phyloP scores from a whole-genome alignment of 768 basidiomycete genomes.

The Suillus lakei region DNA sequence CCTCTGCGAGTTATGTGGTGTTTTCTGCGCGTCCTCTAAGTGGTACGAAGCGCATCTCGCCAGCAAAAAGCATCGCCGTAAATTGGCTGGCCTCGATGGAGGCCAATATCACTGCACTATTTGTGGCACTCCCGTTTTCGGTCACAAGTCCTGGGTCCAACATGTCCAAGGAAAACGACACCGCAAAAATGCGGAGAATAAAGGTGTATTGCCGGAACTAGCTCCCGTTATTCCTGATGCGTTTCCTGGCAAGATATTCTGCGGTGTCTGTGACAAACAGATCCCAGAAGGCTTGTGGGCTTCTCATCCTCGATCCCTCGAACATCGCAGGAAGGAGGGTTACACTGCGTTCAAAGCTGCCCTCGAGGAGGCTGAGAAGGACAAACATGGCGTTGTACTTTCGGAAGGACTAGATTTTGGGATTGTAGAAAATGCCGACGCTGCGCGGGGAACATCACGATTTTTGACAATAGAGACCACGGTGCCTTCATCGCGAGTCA shows the following conservation, averaged over 20 bases:
- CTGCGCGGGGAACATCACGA: conserved; percentile 19
- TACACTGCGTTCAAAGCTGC: conserved; percentile 47
- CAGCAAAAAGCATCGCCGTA: conserved; percentile 34
- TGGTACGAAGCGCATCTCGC: conserved; percentile 35
- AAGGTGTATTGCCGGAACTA: conserved; percentile 31
- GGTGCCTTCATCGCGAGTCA: conserved; percentile 11
- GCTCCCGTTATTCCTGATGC: conserved; percentile 35
- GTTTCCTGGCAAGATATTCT: conserved; percentile 27
- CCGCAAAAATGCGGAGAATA: conserved; percentile 8
- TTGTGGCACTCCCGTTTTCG: conserved; percentile 28
- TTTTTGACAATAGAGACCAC: conserved; percentile 18
- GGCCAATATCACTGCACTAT: conserved; percentile 33
- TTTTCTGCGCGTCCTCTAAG: conserved; percentile 32
- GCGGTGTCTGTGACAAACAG: conserved; percentile 35
- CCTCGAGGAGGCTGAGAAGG: conserved; percentile 56
- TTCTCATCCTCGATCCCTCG: conserved; percentile 31
- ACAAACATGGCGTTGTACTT: conserved; percentile 56
- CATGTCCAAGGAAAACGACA: conserved; percentile 31
- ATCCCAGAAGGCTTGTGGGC: conserved; percentile 39
- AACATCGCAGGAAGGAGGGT: conserved; percentile 43
- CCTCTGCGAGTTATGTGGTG: conserved; percentile 44
- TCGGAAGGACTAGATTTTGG: conserved; percentile 54
- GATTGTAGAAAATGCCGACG: conserved; percentile 46
- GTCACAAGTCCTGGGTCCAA: conserved; percentile 25
- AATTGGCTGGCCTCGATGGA: conserved; percentile 25